Base-by-base conservation (phyloP, 495 filamentous ascomycete genomes). In the Acidomyces sp. region DNA sequence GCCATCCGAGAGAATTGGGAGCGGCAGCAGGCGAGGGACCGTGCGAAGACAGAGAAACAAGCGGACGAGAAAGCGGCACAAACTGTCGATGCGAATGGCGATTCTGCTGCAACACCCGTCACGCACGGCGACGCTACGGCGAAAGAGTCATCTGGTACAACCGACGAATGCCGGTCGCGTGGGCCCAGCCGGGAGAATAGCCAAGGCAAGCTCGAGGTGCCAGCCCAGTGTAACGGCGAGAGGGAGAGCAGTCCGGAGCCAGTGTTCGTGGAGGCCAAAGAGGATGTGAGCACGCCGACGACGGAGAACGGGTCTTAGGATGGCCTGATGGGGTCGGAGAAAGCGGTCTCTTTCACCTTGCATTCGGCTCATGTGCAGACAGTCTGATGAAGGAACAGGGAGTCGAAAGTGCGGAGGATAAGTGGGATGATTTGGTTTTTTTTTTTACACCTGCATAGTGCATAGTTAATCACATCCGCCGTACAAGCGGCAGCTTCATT, bases 1-100 rank as follows among this genome's bases (percentile, higher is more conserved):
- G 83, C 84, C 34, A 67, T 88, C 42, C 76, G 74, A 52, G 87
- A 94, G 55, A 78, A 87, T 7, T 93, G 80, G 78, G 82, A 86
- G 49, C 62, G 72, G 35, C 69, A 78, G 61, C 69, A 72, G 46
- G 68, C 34, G 29, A 13, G 55, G 39, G 49, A 34, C 25, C 37
- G 42, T 29, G 55, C 34, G 39, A 31, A 22, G 17, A 50, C 41
- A 10, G 56, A 53, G 41, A 56, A 46, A 41, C n/a, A n/a, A n/a
- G n/a, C n/a, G n/a, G n/a, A n/a, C n/a, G 37, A 29, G 31, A 35
- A 22, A 15, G 48, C 17, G 17, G 38, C 42, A 27, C 55, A 40
- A n/a, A 53, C 51, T 6, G 51, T 83, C 92, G 55, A 78, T 85
- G 12, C 93, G 80, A 78, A 81, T 85, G 61, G 70, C 74, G 47